phyloP scores from a whole-genome alignment of 2,329 filamentous ascomycete species.

The Aspergillus uvarum region DNA sequence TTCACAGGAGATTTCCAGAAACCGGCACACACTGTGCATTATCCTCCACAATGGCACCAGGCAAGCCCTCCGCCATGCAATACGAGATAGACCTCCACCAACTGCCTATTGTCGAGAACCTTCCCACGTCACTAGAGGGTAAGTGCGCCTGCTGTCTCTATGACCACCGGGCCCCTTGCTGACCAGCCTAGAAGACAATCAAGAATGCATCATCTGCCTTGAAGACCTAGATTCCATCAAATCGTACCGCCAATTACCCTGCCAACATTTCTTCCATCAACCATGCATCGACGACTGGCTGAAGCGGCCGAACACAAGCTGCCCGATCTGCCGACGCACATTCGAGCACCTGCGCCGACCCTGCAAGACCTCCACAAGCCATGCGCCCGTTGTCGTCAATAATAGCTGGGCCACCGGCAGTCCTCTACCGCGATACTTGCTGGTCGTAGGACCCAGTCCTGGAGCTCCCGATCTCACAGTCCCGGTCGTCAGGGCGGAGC shows the following conservation, averaged over 20 bases:
- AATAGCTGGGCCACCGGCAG: background rate
- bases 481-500: background rate
- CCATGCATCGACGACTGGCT: constrained; percentile 1
- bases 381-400: background rate
- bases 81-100: background rate
- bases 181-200: background rate
- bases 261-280: background rate
- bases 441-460: background rate
- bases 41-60: background rate
- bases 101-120: background rate
- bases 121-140: background rate
- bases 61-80: background rate
- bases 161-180: too few species aligned
- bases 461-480: background rate
- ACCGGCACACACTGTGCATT: background rate
- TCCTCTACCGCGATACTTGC: background rate
- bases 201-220: background rate
- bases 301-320: background rate
- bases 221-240: background rate
- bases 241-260: background rate
- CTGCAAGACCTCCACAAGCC: background rate
- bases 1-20: background rate
- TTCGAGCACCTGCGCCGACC: constrained; percentile 5
- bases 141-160: background rate
- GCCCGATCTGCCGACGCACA: background rate